Percentiles rank a stretch among this genome's conserved stretches.
Conservation (phyloP, 2,329 filamentous ascomycete species). For the Mollisia scopiformis region DNA sequence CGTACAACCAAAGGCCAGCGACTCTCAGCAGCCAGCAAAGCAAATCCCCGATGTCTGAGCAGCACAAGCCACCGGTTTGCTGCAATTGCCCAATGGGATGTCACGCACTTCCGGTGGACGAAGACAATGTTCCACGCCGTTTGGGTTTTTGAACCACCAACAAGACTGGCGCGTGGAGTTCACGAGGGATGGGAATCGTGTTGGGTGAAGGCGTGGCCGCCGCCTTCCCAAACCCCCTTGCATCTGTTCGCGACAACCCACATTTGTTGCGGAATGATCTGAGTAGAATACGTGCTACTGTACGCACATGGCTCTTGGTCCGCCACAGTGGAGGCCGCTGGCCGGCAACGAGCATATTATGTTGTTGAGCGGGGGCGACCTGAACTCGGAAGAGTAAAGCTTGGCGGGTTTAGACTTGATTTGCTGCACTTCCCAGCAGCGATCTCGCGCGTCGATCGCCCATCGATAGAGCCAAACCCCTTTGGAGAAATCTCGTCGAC, state of each 20-base stretch:
- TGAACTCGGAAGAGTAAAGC: background rate
- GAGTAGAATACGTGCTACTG: background rate
- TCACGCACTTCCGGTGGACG: background rate
- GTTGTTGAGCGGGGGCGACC: background rate
- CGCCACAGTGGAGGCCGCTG: background rate
- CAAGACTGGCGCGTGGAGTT: background rate
- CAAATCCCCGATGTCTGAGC: background rate
- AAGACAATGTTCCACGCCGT: background rate
- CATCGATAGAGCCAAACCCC: background rate
- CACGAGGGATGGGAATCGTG: background rate
- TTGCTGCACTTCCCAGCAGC: background rate
- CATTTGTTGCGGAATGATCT: background rate
- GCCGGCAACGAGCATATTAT: background rate
- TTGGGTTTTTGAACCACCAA: background rate
- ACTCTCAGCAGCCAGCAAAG: background rate
- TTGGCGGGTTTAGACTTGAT: background rate
- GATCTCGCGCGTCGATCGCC: background rate
- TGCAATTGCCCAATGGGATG: background rate
- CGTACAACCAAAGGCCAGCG: background rate
- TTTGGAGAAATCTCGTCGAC: background rate
- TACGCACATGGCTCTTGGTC: background rate
- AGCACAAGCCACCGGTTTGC: constrained; percentile 4
- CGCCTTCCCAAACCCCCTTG: too few species aligned
- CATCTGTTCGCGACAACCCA: background rate
- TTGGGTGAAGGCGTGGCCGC: background rate